These are phyloP conservation scores for Naganishia vaughanmartiniae DNA, from an alignment of 768 basidiomycete genomes.

Conservation along the genomic window DNA sequence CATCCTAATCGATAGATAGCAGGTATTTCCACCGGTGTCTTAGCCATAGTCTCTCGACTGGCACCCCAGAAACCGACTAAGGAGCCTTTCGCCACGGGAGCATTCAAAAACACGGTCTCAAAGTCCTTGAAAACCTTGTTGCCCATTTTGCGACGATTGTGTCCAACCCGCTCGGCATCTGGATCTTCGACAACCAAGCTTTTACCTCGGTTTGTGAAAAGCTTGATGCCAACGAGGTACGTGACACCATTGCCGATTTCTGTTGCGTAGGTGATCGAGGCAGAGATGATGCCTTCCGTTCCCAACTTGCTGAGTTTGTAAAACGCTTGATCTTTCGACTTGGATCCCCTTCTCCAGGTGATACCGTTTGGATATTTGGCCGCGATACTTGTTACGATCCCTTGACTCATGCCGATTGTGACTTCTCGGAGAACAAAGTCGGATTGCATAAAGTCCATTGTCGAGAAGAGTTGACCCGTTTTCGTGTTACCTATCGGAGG, in stretches of 20 bases:
- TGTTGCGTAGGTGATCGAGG: not conserved
- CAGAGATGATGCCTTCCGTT: not conserved
- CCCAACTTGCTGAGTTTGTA: not conserved
- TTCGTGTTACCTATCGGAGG: not conserved
- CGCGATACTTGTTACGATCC: not conserved
- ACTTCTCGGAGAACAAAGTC: not conserved
- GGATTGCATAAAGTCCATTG: not conserved
- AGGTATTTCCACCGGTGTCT: not conserved
- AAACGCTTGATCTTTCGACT: not conserved
- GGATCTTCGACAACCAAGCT: not conserved
- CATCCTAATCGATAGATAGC: not conserved
- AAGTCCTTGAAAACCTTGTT: conserved; percentile 1
- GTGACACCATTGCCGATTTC: not conserved
- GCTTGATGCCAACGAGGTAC: not conserved
- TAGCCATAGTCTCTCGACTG: not conserved
- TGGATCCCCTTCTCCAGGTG: not conserved
- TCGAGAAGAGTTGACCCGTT: not conserved
- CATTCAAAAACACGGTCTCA: not conserved
- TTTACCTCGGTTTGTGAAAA: not conserved
- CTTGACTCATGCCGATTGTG: not conserved
- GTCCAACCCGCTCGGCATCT: not conserved
- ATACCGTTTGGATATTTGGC: not conserved
- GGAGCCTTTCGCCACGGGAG: not conserved
- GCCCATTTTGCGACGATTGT: not conserved
- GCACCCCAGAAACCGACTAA: not conserved